Evolutionary conservation across 108 stramenopile species (phyloP).

Genomic region (Cyclotella baltica): DNA sequence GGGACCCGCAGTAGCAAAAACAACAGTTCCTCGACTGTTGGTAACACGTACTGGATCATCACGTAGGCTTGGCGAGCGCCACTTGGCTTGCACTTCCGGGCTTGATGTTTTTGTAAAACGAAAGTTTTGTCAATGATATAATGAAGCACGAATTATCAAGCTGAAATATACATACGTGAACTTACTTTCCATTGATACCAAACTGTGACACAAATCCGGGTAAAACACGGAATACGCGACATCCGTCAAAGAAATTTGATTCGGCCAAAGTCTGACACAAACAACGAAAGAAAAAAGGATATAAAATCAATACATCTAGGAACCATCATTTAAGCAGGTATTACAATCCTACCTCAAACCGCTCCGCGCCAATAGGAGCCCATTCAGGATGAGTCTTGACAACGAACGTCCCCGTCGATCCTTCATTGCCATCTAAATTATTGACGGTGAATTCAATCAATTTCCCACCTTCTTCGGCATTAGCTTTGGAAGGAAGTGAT

Average conservation of each 20-base stretch:
- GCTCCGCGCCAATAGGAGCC: slow-evolving; percentile 79
- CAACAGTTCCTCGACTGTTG: slow-evolving; percentile 87
- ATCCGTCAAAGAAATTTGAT: slow-evolving; percentile 70
- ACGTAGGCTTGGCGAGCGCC: slow-evolving; percentile 59
- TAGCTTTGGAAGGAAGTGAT: slow-evolving; percentile 20
- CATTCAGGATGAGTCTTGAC: slow-evolving; percentile 77
- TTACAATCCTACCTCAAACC: slow-evolving; percentile 70
- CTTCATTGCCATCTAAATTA: slow-evolving; percentile 75
- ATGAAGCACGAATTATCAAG: background rate
- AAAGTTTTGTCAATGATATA: background rate
- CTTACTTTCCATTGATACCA: slow-evolving; percentile 84
- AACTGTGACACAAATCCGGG: slow-evolving; percentile 93
- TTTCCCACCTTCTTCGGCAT: slow-evolving; percentile 31
- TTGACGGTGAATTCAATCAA: slow-evolving; percentile 71
- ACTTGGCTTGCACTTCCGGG: slow-evolving; percentile 73
- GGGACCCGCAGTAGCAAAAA: slow-evolving; percentile 92
- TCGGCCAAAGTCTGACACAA: slow-evolving; percentile 53
- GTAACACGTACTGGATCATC: slow-evolving; percentile 90
- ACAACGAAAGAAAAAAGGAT: slow-evolving; percentile 11
- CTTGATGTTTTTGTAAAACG: background rate
- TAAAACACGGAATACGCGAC: slow-evolving; percentile 91
- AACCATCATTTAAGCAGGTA: slow-evolving; percentile 1
- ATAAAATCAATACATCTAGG: background rate
- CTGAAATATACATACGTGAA: background rate
- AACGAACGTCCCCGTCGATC: slow-evolving; percentile 69